Conservation (phyloP, 257 asterid genomes). For the Parsonsia alboflavescens region DNA sequence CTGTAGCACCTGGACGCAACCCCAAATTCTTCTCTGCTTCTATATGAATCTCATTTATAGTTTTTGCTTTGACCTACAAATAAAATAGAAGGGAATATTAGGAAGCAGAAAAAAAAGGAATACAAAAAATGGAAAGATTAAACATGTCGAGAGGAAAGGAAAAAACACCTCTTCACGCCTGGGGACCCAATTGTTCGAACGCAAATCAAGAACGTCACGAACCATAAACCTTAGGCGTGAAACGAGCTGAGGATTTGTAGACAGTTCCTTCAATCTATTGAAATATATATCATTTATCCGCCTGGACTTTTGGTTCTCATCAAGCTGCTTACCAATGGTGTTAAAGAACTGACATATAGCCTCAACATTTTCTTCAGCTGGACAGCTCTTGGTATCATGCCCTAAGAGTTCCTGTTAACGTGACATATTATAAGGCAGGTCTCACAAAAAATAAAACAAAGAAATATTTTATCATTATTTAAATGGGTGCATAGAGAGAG, state of each 20-base stretch:
- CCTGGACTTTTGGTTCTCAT: constrained; percentile 67
- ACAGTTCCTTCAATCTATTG: constrained; percentile 61
- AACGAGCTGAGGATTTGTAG: constrained; percentile 68
- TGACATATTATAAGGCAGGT: constrained; percentile 26
- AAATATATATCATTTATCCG: constrained; percentile 68
- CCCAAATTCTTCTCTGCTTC: constrained; percentile 97
- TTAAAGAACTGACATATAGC: constrained; percentile 92
- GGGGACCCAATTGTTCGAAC: constrained; percentile 78
- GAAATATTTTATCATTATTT: background rate
- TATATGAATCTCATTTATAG: constrained; percentile 78
- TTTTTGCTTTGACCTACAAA: constrained; percentile 77
- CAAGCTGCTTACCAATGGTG: constrained; percentile 94
- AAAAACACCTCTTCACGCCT: constrained; percentile 81
- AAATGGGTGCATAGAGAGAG: background rate
- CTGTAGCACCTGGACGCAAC: constrained; percentile 91
- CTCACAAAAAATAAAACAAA: background rate
- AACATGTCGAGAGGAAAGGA: constrained; percentile 7
- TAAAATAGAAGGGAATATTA: background rate
- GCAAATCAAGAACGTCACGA: constrained; percentile 77
- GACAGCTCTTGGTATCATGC: constrained; percentile 56
- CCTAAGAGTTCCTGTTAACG: constrained; percentile 71
- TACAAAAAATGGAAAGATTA: background rate
- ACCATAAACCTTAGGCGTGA: constrained; percentile 83
- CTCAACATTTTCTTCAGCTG: constrained; percentile 95
- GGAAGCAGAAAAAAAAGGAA: no score